Base-by-base conservation (phyloP, 441 rosid genomes). In the Mallotus japonicus region DNA sequence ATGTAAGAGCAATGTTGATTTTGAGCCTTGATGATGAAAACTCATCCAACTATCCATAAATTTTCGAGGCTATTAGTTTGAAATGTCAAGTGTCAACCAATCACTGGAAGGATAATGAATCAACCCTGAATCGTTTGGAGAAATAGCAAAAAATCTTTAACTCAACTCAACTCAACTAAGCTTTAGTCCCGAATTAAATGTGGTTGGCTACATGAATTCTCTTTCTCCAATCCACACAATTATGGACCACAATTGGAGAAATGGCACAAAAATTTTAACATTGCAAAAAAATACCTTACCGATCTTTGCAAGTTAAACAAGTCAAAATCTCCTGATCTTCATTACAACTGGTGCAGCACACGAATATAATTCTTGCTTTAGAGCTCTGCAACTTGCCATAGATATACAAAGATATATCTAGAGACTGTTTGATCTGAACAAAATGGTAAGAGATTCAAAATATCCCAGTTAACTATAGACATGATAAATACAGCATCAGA, bases 271-370 rank as follows among this genome's bases (percentile, higher is more conserved):
- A 22, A 40, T 20, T 11, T 50, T 4, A 65, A 50, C 82, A 74
- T 60, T 46, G 61, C 58, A 60, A 69, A 57, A 44, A 79, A 73
- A 71, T 69, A 74, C 76, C 87, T 87, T 87, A 89, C 93, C 90
- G 65, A 82, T 86, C 87, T 62, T 84, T 79, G 82, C 93, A 90
- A 5, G 62, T 70, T 34, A 82, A 83, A 79, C 93, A 90, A 75
- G 69, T 74, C 67, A 79, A 57, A 62, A 77, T 54, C 62, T 79
- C 74, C 54, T 66, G 77, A 76, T 81, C 85, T 73, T 74, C 81
- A 57, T 72, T 54, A 76, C 50, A 70, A 74, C 50, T 76, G 32
- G 78, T 57, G 62, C 91, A 85, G 83, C 86, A 80, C 73, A 83
- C 77, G 83, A 77, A 82, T 51, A 77, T 53, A 47, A 53, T 50